A percentile compares a stretch with the other conserved stretches of the same genome.
These are phyloP conservation scores for Stereum hirsutum DNA, from an alignment of 1,284 basidiomycete genomes.

Conservation along the genomic window DNA sequence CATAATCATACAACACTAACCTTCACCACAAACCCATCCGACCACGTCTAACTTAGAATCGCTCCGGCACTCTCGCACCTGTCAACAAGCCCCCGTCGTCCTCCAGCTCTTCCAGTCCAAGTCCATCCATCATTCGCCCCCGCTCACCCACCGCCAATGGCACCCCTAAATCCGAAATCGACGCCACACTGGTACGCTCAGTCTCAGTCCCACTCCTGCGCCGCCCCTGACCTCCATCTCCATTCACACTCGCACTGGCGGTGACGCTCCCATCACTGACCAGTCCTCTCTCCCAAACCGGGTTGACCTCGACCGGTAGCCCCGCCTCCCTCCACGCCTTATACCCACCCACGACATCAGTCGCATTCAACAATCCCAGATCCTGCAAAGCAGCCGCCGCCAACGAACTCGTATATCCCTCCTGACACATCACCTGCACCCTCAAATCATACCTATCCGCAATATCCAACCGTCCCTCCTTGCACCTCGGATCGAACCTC, in stretches of 20 bases:
- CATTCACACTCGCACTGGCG: too few species aligned
- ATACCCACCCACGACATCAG: constrained; percentile 67
- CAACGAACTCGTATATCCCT: constrained; percentile 59
- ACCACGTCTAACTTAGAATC: too few species aligned
- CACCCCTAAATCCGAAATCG: background rate
- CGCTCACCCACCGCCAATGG: background rate
- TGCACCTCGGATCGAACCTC: constrained; percentile 59
- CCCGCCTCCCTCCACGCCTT: constrained; percentile 59
- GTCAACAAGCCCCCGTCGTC: too few species aligned
- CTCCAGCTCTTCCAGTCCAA: background rate
- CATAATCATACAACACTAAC: too few species aligned
- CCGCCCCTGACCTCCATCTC: background rate
- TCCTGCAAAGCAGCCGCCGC: constrained; percentile 60
- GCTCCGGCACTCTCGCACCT: too few species aligned
- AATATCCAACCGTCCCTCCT: constrained; percentile 41
- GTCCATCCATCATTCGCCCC: background rate
- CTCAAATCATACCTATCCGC: constrained; percentile 64
- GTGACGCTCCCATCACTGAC: too few species aligned
- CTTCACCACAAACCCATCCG: too few species aligned
- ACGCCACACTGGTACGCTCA: background rate
- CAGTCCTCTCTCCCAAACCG: constrained; percentile 2
- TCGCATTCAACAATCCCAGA: constrained; percentile 59
- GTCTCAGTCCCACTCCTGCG: background rate
- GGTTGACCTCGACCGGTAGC: constrained; percentile 34
- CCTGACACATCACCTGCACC: constrained; percentile 63